These are phyloP conservation scores for Gloeophyllum trabeum DNA, from an alignment of 768 basidiomycete species.

Conservation along the genomic window DNA sequence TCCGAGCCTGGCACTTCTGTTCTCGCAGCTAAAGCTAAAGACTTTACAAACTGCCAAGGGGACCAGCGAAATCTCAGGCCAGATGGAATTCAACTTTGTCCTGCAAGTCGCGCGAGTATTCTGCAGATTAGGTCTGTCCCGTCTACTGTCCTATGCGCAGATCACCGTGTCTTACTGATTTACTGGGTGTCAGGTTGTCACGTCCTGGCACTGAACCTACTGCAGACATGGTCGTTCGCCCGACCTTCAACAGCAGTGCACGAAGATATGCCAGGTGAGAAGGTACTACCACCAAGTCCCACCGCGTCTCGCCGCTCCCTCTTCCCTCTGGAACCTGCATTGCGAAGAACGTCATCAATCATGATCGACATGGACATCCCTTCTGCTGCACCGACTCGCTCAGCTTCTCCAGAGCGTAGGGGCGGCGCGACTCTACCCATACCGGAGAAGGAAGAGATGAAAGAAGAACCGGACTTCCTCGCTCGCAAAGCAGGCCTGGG, in stretches of 20 bases:
- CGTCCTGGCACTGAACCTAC: constrained; percentile 80
- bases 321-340: constrained; percentile 37
- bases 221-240: constrained; percentile 87
- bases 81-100: constrained; percentile 90
- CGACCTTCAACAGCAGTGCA: constrained; percentile 42
- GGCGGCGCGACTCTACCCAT: too few relatives aligned
- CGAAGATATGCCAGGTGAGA: constrained; percentile 10
- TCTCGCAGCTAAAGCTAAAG: constrained; percentile 81
- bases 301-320: constrained; percentile 31
- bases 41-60: constrained; percentile 91
- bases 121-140: constrained; percentile 76
- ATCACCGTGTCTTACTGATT: background rate
- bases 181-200: constrained; percentile 68
- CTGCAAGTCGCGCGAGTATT: constrained; percentile 90
- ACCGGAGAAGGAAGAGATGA: constrained; percentile 22
- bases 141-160: background rate
- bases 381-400: constrained; percentile 45
- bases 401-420: constrained; percentile 39
- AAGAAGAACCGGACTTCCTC: constrained; percentile 46
- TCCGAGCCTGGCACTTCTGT: constrained; percentile 82
- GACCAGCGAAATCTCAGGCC: constrained; percentile 81
- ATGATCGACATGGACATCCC: constrained; percentile 84
- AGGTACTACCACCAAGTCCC: constrained; percentile 27
- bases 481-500: constrained; percentile 69
- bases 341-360: constrained; percentile 61